phyloP scores from a whole-genome alignment of 495 filamentous ascomycete genomes.

The Neurospora africana region DNA sequence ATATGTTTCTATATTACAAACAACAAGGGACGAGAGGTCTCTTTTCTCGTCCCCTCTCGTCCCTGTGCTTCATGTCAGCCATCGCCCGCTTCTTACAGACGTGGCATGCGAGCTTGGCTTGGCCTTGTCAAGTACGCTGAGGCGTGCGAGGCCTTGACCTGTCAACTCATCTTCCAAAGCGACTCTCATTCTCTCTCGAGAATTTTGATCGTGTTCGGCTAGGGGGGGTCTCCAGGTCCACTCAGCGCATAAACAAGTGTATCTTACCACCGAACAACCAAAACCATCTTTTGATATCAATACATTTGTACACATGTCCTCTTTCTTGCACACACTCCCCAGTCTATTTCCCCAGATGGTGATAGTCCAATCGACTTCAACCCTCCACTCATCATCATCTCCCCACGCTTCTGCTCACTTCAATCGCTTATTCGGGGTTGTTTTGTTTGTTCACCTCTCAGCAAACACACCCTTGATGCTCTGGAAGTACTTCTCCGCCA shows the following conservation, averaged over 20 bases:
- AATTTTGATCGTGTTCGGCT: neutral
- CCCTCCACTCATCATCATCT: neutral
- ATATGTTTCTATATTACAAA: neutral
- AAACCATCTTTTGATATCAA: neutral
- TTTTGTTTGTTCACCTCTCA: conserved; percentile 26
- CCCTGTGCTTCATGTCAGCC: neutral
- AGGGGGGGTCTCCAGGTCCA: neutral
- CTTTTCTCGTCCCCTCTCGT: neutral
- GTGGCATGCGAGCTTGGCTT: neutral
- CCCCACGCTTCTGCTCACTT: neutral
- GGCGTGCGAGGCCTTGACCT: neutral
- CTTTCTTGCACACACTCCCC: neutral
- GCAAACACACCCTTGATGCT: conserved; percentile 71
- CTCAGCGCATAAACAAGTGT: neutral
- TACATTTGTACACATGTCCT: neutral
- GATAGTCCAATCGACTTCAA: neutral
- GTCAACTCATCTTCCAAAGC: neutral
- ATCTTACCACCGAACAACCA: neutral
- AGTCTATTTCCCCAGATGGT: neutral
- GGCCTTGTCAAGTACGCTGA: neutral
- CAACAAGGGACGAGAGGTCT: neutral
- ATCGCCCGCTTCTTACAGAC: neutral
- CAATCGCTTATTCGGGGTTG: neutral
- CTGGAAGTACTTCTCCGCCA: conserved; percentile 56
- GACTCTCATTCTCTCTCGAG: neutral